Evolutionary conservation across 2,329 filamentous ascomycete genomes (phyloP).

Genomic region (Beauveria varroae): DNA sequence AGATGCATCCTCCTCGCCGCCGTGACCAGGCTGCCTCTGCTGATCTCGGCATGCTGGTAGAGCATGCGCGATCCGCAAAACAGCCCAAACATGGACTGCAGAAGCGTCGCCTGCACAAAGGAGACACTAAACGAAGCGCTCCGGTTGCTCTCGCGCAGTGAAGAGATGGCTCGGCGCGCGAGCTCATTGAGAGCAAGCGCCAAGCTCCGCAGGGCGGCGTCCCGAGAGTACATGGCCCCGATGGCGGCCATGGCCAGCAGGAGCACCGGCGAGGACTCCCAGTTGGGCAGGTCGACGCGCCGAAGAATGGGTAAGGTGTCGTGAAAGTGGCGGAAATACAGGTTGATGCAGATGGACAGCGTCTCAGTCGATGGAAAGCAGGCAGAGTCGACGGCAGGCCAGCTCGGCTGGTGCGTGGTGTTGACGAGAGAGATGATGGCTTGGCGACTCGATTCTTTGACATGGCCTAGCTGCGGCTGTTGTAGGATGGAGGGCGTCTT

Average conservation of each 20-base stretch:
- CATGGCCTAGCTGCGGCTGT: background rate
- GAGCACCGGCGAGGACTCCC: background rate
- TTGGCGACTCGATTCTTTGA: background rate
- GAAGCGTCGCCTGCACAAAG: conserved; percentile 2
- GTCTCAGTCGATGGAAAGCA: conserved; percentile 2
- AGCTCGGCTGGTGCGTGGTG: background rate
- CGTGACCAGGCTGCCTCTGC: conserved; percentile 3
- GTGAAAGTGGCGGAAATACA: conserved; percentile 10
- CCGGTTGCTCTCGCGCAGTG: background rate
- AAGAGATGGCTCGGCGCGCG: background rate
- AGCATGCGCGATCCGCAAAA: conserved; percentile 10
- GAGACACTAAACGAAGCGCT: background rate
- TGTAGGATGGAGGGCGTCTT: background rate
- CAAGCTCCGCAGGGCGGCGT: background rate
- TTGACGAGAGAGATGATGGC: conserved; percentile 6
- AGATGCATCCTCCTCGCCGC: conserved; percentile 10
- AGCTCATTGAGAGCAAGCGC: conserved; percentile 5
- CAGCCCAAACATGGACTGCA: conserved; percentile 8
- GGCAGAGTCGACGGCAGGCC: background rate
- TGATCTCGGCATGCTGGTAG: conserved; percentile 8
- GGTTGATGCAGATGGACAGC: conserved; percentile 5
- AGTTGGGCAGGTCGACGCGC: background rate
- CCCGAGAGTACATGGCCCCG: conserved; percentile 5
- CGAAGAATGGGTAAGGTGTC: background rate
- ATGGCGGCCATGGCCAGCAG: conserved; percentile 9